Percentiles rank a stretch among this genome's conserved stretches.
Conservation (phyloP, 345 rosid genomes). For the Populus pruinosa region DNA sequence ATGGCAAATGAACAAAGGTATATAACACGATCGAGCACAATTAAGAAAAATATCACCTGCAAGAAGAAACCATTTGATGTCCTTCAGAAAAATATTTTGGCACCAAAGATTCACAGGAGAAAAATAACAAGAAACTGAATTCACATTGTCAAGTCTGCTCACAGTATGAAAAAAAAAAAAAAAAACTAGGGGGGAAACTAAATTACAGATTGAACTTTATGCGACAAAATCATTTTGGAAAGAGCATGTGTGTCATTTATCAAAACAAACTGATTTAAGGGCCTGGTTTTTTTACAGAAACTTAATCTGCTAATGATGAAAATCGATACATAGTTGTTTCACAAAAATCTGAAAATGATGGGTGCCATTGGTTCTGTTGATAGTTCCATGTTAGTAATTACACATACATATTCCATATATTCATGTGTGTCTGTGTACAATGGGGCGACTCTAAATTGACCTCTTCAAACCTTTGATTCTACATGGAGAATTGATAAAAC, state of each 20-base stretch:
- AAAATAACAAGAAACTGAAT: neutral
- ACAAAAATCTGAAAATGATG: neutral
- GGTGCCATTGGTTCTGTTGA: neutral
- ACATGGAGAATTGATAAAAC: neutral
- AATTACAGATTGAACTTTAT: no score
- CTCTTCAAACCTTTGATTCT: neutral
- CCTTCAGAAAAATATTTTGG: constrained; percentile 3
- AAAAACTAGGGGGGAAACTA: no score
- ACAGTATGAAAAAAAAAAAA: neutral
- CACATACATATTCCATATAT: neutral
- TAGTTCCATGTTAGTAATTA: neutral
- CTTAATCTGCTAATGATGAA: no score
- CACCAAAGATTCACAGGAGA: neutral
- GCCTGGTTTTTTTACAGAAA: no score
- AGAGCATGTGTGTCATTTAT: no score
- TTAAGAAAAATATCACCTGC: constrained; percentile 50
- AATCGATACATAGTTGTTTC: no score
- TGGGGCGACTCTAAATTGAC: neutral
- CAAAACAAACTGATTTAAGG: no score
- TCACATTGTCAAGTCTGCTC: neutral
- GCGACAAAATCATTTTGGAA: no score
- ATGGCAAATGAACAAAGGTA: constrained; percentile 47
- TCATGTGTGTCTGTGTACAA: no score
- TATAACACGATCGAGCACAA: constrained; percentile 43
- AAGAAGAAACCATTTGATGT: constrained; percentile 4